Base-by-base conservation (phyloP, 2,329 filamentous ascomycete genomes). In the Aspergillus sp. region DNA sequence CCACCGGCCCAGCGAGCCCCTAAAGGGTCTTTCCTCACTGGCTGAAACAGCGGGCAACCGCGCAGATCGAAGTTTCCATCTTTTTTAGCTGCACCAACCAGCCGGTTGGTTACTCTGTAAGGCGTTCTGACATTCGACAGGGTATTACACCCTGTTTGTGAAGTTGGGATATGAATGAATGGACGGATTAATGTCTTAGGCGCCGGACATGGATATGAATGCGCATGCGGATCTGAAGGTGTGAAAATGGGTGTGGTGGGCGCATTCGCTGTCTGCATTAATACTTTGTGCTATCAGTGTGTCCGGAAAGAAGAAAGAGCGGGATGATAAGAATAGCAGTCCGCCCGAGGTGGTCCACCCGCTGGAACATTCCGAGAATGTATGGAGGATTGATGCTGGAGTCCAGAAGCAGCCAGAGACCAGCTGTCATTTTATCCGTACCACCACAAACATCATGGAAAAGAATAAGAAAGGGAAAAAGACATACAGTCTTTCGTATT, bases 11-110 rank as follows among this genome's bases (percentile, higher is more conserved):
- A 60, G 42, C 42, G 49, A 36, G 13, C 50, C 19, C 57, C 56
- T 58, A 59, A 52, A 44, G 23, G 10, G 27, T 44, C 30, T 21
- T 32, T 52, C 19, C 49, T 66, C 61, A 67, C 36, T 67, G 63
- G 65, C 56, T 62, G 57, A 58, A 51, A 36, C 30, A 59, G 57
- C 66, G 64, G 64, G 62, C 63, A 59, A 54, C 47, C 44, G 57
- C 55, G 62, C 62, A 59, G 65, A 67, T 67, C 65, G 49, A 54
- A 60, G 51, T 49, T 55, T 44, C 23, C 47, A 50, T 50, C 47
- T 32, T 50, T 49, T 44, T 50, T 50, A 32, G 47, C 30, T 30
- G 47, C 36, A 61, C 59, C 47, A 27, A 27, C 47, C 47, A 50
- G 23, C 30, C 44, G 23, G 23, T 49, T 27, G 47, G 47, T 19